Base-by-base conservation (phyloP, 495 filamentous ascomycete genomes). In the Aspergillus kassunensis region DNA sequence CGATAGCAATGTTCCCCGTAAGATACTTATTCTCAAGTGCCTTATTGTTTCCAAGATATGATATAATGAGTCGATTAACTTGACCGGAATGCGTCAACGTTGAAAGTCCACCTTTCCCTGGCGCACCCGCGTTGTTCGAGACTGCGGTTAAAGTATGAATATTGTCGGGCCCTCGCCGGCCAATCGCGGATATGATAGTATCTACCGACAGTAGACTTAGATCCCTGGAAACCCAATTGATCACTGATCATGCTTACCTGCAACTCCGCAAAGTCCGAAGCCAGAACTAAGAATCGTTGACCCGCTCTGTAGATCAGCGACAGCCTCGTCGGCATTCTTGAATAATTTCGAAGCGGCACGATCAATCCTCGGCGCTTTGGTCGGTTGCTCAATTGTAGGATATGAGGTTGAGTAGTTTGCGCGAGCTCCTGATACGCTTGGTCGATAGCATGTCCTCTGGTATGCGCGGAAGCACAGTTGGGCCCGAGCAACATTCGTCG, bases 1-100 rank as follows among this genome's bases (percentile, higher is more conserved):
- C 91, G 19, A 96, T 80, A 51, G 87, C 83, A 55, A 96, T 85
- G 49, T 90, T 78, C 16, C 91, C 91, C 0, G 80, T 86, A 29
- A 96, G 70, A 63, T 95, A 96, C 75, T 89, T 87, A 52, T 78
- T 73, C 74, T 96, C 91, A 36, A 96, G 82, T 2, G 80, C 84
- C 70, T 92, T 95, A 65, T 96, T 95, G 62, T 91, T 88, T 58
- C 91, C 91, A 31, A 96, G 81, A 61, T 91, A 96, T 31, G 84
- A 88, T 6, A 89, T 82, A 56, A 95, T 85, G 77, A 95, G 83
- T 59, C 90, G 90, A 51, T 80, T 82, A 51, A 96, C 79, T 66
- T 95, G 90, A 51, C 85, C 87, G 2, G 84, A 79, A 54, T 86
- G 82, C 19, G 90, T 78, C 12, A 96, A 76, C 47, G 86, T 80